phyloP scores from a whole-genome alignment of 75 land plant genomes.

The Larix kaempferi region DNA sequence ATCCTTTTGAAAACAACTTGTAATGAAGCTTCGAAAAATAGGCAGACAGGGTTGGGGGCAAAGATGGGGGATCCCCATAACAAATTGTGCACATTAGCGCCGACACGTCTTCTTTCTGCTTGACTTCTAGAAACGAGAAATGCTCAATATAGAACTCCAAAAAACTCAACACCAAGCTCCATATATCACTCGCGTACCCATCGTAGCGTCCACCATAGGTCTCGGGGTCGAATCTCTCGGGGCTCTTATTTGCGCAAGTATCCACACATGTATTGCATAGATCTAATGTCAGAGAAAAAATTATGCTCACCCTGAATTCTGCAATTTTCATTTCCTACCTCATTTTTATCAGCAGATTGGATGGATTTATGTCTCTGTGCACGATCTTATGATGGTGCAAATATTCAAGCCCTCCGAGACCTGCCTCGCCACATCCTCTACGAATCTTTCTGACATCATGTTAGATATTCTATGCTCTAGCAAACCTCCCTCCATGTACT shows the following conservation, averaged over 20 bases:
- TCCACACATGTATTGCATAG: constrained; percentile 69
- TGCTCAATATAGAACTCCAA: constrained; percentile 63
- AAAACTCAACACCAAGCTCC: constrained; percentile 65
- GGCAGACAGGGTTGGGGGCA: constrained; percentile 44
- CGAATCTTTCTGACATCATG: no score
- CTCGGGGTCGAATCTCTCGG: constrained; percentile 76
- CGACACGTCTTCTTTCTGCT: constrained; percentile 74
- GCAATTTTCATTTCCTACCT: constrained; percentile 64
- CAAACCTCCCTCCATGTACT: constrained; percentile 47
- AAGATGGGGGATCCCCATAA: constrained; percentile 46
- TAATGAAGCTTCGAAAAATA: constrained; percentile 61
- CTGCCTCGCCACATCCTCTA: no score
- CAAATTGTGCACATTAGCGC: constrained; percentile 72
- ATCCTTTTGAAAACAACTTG: constrained; percentile 42
- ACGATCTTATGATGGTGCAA: constrained; percentile 61
- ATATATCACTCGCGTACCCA: constrained; percentile 64
- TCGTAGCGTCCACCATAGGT: constrained; percentile 47
- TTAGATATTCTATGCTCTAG: not conserved
- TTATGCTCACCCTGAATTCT: constrained; percentile 72
- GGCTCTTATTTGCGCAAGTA: constrained; percentile 86
- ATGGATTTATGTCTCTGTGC: constrained; percentile 77
- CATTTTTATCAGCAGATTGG: constrained; percentile 59
- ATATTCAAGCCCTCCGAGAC: constrained; percentile 35
- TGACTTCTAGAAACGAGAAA: not conserved
- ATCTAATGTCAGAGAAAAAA: constrained; percentile 47